Evolutionary conservation across 257 asterid genomes (phyloP), one percentile per base, ranked within the genome.

Genomic region (Solanum ossicruentum): DNA sequence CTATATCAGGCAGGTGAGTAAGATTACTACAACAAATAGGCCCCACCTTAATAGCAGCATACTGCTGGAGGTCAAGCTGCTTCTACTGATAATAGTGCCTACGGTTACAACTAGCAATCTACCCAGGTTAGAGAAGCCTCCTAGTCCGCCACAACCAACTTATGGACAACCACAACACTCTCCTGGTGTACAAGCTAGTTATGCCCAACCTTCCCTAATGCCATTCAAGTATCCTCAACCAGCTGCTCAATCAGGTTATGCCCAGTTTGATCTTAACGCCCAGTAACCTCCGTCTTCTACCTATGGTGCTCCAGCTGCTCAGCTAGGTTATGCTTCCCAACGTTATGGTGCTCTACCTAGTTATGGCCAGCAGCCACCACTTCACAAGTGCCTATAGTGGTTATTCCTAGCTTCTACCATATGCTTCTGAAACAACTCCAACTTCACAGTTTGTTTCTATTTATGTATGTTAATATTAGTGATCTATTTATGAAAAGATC

Each of bases 91-190:
- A 3, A 32, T 32, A 32, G 3, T 32, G 36, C 36, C 3, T 32
- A 32, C 3, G 36, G 3, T 32, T 32, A 32, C 36, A 32, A 32
- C 36, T 32, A 32, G 3, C 3, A 32, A 32, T 32, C 36, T 32
- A 0, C 36, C 36, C 3, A 3, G 36, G 36, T 32, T 32, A 32
- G 2, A 88, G 57, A 91, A 91, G 77, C 92, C 93, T 6, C 83
- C 85, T 18, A 86, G n/a, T 80, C 94, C 89, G 71, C 36, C 36
- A 32, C 36, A 32, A 32, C 78, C 94, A 32, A 84, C 84, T 7
- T 91, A 93, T 82, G 92, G 89, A 15, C 94, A 87, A 83, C 91
- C 91, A 18, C 91, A 87, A 73, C 93, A 92, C 86, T 88, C 92
- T 6, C 93, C 94, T 70, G 84, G 90, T 79, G 88, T 91, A 26